These are phyloP conservation scores for Eremochloa ophiuroides DNA, from an alignment of 176 grass and related monocot species.

Conservation along the genomic window DNA sequence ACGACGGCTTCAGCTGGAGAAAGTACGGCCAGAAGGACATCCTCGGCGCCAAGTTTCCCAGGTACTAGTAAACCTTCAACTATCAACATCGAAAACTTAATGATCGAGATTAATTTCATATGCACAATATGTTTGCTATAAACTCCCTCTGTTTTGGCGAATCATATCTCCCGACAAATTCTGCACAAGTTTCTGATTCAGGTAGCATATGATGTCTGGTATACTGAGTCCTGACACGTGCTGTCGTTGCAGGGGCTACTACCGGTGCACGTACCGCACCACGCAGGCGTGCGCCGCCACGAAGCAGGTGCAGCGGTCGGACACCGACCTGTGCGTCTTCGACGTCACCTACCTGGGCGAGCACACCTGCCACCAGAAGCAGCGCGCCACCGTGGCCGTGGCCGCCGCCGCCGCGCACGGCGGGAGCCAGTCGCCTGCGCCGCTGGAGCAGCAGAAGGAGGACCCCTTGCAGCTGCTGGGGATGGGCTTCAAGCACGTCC, in stretches of 20 bases:
- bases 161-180: background rate
- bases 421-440: background rate
- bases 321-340: conserved; percentile 53
- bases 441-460: background rate
- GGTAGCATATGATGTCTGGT: background rate
- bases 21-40: conserved; percentile 89
- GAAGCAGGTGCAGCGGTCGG: conserved; percentile 91
- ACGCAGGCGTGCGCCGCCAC: conserved; percentile 54
- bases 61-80: no score
- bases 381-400: background rate
- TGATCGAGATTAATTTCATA: background rate
- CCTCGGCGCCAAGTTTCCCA: conserved; percentile 60
- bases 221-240: background rate
- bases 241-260: conserved; percentile 53
- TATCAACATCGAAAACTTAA: background rate
- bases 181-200: background rate
- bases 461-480: conserved; percentile 41
- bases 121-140: no score
- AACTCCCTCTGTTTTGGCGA: background rate
- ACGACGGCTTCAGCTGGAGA: conserved; percentile 80
- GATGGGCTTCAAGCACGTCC: conserved; percentile 34
- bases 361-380: conserved; percentile 65
- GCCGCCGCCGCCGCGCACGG: background rate
- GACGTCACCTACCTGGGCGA: conserved; percentile 66
- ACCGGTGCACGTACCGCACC: conserved; percentile 76